Conservation (phyloP, 768 basidiomycete species). For the Calocera cornea region DNA sequence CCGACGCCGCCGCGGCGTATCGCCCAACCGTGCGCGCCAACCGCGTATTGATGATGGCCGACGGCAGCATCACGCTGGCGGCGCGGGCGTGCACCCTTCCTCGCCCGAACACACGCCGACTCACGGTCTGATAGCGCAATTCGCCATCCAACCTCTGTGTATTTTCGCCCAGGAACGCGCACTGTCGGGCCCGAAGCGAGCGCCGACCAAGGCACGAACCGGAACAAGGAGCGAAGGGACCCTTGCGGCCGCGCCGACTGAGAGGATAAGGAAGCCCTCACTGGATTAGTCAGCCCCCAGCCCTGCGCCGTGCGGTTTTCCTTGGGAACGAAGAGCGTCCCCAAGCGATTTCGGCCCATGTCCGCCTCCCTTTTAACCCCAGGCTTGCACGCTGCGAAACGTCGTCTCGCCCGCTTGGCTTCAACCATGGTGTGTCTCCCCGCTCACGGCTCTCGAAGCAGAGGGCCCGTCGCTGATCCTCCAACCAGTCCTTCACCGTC, state of each 20-base stretch:
- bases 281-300: neutral
- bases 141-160: slow-evolving; percentile 8
- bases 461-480: neutral
- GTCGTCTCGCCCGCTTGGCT: slow-evolving; percentile 1
- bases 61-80: neutral
- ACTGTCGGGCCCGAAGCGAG: neutral
- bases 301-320: neutral
- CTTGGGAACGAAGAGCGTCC: neutral
- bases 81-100: neutral
- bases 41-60: too few relatives aligned
- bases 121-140: neutral
- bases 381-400: neutral
- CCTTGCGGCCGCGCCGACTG: neutral
- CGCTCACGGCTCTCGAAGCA: neutral
- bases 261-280: neutral
- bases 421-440: neutral
- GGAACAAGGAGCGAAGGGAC: neutral
- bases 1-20: too few relatives aligned
- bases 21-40: too few relatives aligned
- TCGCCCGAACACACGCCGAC: neutral
- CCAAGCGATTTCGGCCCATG: neutral
- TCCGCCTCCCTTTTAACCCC: slow-evolving; percentile 4
- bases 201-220: neutral
- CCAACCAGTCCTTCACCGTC: slow-evolving; percentile 24
- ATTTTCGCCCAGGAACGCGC: slow-evolving; percentile 5